phyloP scores from a whole-genome alignment of 179 eudicot species.

The Drosera spatulata region DNA sequence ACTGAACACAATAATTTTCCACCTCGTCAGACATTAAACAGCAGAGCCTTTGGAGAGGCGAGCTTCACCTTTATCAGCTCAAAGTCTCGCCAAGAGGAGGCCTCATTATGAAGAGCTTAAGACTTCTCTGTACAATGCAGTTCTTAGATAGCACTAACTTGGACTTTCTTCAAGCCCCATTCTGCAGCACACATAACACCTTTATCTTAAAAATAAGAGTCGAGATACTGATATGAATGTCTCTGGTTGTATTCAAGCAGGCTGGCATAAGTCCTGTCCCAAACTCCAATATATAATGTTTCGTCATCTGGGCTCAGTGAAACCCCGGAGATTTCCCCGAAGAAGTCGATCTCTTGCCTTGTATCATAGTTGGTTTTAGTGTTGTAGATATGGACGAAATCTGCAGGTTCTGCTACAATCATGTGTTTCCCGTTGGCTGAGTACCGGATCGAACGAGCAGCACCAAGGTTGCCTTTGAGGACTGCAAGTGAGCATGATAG shows the following conservation, averaged over 20 bases:
- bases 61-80: too few relatives aligned
- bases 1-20: too few relatives aligned
- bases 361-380: slow-evolving; percentile 32
- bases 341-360: slow-evolving; percentile 78
- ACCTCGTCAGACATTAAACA: too few relatives aligned
- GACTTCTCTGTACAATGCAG: too few relatives aligned
- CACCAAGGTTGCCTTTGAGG: slow-evolving; percentile 76
- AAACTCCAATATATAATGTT: slow-evolving; percentile 59
- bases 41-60: too few relatives aligned
- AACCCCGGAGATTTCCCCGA: slow-evolving; percentile 84
- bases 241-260: slow-evolving; percentile 58
- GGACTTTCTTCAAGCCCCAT: too few relatives aligned
- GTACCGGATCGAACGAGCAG: slow-evolving; percentile 67
- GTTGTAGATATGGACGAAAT: slow-evolving; percentile 68
- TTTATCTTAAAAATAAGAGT: slow-evolving; percentile 29
- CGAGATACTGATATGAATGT: slow-evolving; percentile 51
- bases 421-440: slow-evolving; percentile 71
- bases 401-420: slow-evolving; percentile 86
- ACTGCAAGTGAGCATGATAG: slow-evolving; percentile 35
- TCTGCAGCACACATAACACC: too few relatives aligned
- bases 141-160: too few relatives aligned
- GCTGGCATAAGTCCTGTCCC: slow-evolving; percentile 94
- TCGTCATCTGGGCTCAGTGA: slow-evolving; percentile 79
- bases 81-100: too few relatives aligned
- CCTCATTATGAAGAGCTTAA: too few relatives aligned